These are phyloP conservation scores for Dichotomocladium elegans DNA, from an alignment of 371 early-diverging fungal genomes.

Conservation along the genomic window DNA sequence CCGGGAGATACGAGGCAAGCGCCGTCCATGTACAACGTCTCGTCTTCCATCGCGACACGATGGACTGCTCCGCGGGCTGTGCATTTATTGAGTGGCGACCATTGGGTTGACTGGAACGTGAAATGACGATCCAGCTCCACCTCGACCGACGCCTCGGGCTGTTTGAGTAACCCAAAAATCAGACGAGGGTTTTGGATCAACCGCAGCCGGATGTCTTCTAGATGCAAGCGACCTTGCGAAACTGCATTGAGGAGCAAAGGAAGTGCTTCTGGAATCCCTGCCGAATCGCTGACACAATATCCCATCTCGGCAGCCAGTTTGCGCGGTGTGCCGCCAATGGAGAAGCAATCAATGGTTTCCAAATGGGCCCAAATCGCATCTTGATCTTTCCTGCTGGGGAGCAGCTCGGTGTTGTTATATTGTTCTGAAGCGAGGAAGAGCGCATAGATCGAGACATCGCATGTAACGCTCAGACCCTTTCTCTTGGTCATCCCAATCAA, in stretches of 20 bases:
- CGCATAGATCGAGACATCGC: conserved; percentile 84
- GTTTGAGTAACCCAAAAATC: conserved; percentile 85
- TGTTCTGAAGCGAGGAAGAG: conserved; percentile 68
- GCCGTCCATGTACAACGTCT: conserved; percentile 85
- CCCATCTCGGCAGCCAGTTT: conserved; percentile 52
- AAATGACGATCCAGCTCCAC: conserved; percentile 67
- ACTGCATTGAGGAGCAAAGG: conserved; percentile 85
- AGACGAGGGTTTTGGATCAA: conserved; percentile 80
- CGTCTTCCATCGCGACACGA: conserved; percentile 83
- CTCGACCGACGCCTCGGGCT: conserved; percentile 88
- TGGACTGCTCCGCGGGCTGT: conserved; percentile 63
- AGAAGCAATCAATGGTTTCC: conserved; percentile 85
- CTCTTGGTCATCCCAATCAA: conserved; percentile 84
- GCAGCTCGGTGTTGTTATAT: conserved; percentile 31
- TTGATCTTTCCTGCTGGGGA: conserved; percentile 56
- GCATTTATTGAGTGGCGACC: conserved; percentile 48
- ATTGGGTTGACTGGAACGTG: conserved; percentile 30
- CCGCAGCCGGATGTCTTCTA: conserved; percentile 72
- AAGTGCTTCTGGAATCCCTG: conserved; percentile 73
- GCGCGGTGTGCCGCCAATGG: conserved; percentile 72
- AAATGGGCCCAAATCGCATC: conserved; percentile 79
- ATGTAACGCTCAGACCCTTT: conserved; percentile 85
- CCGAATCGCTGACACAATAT: conserved; percentile 30
- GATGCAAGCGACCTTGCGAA: conserved; percentile 69
- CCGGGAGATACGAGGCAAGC: conserved; percentile 37